Evolutionary conservation across 2,329 filamentous ascomycete genomes (phyloP).

Genomic region (Colletotrichum sansevieriae): DNA sequence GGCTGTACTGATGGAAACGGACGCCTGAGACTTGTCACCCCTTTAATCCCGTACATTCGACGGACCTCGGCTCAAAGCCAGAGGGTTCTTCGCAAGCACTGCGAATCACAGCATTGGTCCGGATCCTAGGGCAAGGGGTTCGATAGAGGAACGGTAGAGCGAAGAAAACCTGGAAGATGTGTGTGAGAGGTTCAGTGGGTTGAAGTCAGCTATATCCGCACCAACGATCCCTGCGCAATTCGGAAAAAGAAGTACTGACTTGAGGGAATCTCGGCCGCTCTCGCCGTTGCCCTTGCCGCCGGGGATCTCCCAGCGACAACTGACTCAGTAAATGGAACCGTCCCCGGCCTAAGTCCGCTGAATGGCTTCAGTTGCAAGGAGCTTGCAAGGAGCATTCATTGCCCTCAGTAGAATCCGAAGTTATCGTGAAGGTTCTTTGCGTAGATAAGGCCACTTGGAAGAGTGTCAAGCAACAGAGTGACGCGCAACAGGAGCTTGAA

Average conservation of each 20-base stretch:
- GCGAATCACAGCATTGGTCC: constrained; percentile 31
- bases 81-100: constrained; percentile 6
- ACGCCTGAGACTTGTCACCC: constrained; percentile 5
- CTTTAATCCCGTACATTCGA: neutral
- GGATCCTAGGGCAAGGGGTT: constrained; percentile 4
- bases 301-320: neutral
- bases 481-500: neutral
- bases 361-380: neutral
- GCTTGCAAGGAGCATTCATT: no score
- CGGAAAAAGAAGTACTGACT: constrained; percentile 6
- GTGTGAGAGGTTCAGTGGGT: constrained; percentile 30
- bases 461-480: constrained; percentile 11
- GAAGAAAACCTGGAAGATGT: constrained; percentile 8
- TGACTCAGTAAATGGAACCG: neutral
- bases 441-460: neutral
- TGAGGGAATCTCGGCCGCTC: constrained; percentile 23
- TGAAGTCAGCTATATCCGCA: constrained; percentile 7
- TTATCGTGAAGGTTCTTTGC: neutral
- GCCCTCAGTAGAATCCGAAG: neutral
- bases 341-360: constrained; percentile 7
- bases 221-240: constrained; percentile 23
- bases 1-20: constrained; percentile 15
- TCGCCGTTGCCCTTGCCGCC: constrained; percentile 18
- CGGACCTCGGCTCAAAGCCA: constrained; percentile 8
- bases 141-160: constrained; percentile 18